Conservation (phyloP, 257 asterid species). For the Forsythia viridissima region DNA sequence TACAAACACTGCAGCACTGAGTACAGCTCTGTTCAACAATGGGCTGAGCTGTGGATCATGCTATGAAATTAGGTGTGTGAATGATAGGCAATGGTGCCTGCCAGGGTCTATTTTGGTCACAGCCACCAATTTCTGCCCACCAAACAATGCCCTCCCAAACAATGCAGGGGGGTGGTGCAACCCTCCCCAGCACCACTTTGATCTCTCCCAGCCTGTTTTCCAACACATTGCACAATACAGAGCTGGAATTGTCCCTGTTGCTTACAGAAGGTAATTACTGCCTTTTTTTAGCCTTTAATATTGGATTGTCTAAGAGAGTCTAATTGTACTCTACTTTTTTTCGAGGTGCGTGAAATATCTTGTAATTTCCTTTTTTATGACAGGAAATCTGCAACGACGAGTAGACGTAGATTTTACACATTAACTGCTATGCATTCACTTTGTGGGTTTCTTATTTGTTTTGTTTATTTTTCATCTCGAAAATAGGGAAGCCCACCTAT, state of each 20-base stretch:
- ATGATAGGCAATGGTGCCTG: conserved; percentile 45
- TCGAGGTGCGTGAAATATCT: background rate
- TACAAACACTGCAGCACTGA: conserved; percentile 89
- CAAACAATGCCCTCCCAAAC: conserved; percentile 76
- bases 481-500: background rate
- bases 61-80: conserved; percentile 57
- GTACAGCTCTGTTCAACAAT: conserved; percentile 83
- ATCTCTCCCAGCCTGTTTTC: conserved; percentile 81
- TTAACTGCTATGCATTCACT: too few relatives aligned
- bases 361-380: too few relatives aligned
- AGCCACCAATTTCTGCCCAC: conserved; percentile 93
- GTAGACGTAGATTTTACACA: background rate
- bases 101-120: conserved; percentile 70
- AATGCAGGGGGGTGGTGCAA: conserved; percentile 93
- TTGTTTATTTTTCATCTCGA: background rate
- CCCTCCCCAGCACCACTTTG: conserved; percentile 85
- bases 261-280: conserved; percentile 59
- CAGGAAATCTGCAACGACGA: background rate
- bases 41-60: conserved; percentile 94
- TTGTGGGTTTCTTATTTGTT: too few relatives aligned
- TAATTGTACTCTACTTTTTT: background rate
- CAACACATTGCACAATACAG: conserved; percentile 79
- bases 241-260: conserved; percentile 91
- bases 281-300: background rate
- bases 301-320: background rate